phyloP scores from a whole-genome alignment of 805 yeast genomes.

The Hanseniaspora lachancei region DNA sequence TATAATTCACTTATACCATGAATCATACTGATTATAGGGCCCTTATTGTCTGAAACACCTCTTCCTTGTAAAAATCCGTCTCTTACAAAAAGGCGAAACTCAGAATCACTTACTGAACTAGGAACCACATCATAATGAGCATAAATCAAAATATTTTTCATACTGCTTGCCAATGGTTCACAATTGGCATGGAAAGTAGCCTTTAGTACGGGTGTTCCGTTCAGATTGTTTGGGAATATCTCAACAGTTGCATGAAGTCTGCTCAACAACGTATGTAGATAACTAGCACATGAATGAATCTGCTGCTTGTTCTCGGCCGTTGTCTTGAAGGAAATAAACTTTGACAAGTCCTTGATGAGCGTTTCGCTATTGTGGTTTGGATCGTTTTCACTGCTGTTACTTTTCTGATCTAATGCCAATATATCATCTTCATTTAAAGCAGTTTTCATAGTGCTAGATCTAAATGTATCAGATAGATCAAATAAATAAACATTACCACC shows the following conservation, averaged over 20 bases:
- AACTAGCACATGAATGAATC: conserved; percentile 75
- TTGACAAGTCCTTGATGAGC: conserved; percentile 6
- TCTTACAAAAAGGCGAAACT: conserved; percentile 58
- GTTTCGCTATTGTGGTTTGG: background rate
- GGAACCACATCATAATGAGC: conserved; percentile 89
- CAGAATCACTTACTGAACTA: conserved; percentile 65
- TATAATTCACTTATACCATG: conserved; percentile 70
- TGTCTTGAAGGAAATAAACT: conserved; percentile 6
- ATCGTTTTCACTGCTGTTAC: background rate
- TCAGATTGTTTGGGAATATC: conserved; percentile 31
- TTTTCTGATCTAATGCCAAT: background rate
- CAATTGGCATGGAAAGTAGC: conserved; percentile 47
- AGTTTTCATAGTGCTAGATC: background rate
- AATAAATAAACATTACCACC: conserved; percentile 6
- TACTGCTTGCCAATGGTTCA: background rate
- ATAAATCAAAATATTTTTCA: conserved; percentile 52
- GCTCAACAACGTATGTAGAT: conserved; percentile 46
- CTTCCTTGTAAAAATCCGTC: conserved; percentile 83
- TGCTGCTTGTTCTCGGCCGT: conserved; percentile 6
- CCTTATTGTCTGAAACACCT: conserved; percentile 91
- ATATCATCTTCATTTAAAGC: background rate
- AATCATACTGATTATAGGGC: conserved; percentile 77
- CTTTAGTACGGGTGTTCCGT: conserved; percentile 63
- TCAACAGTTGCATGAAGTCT: conserved; percentile 42
- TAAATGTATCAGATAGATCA: background rate